Base-by-base conservation (phyloP, 441 rosid species). In the Metrosideros polymorpha region DNA sequence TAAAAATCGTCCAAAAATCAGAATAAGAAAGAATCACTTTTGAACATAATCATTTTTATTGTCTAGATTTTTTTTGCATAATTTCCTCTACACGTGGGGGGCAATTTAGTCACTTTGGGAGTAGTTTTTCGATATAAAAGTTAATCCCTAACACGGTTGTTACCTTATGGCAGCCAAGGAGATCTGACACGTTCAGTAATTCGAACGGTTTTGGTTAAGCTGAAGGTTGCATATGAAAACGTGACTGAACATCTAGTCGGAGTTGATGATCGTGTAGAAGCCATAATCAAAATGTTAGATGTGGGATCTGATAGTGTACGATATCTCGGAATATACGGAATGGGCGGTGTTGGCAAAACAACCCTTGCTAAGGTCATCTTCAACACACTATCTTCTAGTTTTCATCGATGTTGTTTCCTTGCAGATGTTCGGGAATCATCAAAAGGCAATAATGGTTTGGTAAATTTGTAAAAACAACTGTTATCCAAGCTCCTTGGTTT, bases 111-210 rank as follows among this genome's bases (percentile, higher is more conserved):
- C 71, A n/a, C 35, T 59, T 59, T 13, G 35, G 63, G 71, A 59
- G 9, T 59, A 29, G 19, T 59, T 59, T 59, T 59, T 7, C 35
- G 6, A 59, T 0, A 0, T 29, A 56, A 56, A 59, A 61, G 13
- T 1, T 59, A n/a, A 27, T 59, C 4, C 35, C 18, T 61, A 30
- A 61, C 9, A 61, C 15, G 75, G 22, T 61, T 30, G 75, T 61
- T 61, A 3, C 2, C 19, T 30, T 30, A 1, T 61, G 18, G 71
- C 22, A 59, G 71, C 6, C 39, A 59, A 59, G 71, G 3, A 3
- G 22, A 14, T 3, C 0, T 59, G 5, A 29, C 29, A 59, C 18
- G n/a, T 13, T 29, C 22, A 0, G 3, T 59, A 2, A 7, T 7
- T 29, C 2, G 14, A 30, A 15, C 71, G 6, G 10, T 59, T 2